Evolutionary conservation across 2,329 filamentous ascomycete genomes (phyloP).

Genomic region (Coniosporium tulheliwenetii): DNA sequence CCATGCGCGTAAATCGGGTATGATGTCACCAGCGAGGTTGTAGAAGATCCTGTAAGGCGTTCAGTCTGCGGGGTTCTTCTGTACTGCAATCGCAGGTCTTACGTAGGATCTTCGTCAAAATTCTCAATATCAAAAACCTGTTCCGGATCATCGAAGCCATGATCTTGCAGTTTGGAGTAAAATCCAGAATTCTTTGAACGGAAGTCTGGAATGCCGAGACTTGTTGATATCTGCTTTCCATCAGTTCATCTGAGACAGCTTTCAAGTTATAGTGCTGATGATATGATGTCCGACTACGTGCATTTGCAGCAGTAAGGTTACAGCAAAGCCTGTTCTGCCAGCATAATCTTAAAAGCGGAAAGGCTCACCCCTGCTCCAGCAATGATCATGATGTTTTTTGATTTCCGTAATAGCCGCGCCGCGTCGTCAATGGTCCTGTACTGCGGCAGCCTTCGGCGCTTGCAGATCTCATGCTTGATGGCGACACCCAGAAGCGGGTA

Average conservation of each 20-base stretch:
- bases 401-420: constrained; percentile 55
- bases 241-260: too few relatives aligned
- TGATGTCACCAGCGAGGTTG: constrained; percentile 75
- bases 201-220: constrained; percentile 92
- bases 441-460: constrained; percentile 60
- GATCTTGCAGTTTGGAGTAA: constrained; percentile 67
- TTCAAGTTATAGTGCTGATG: too few relatives aligned
- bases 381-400: constrained; percentile 78
- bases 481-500: constrained; percentile 60
- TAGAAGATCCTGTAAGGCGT: constrained; percentile 52
- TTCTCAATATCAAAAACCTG: constrained; percentile 87
- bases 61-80: neutral
- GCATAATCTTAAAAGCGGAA: neutral
- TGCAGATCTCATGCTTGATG: constrained; percentile 65
- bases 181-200: constrained; percentile 85
- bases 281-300: too few relatives aligned
- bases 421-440: constrained; percentile 86
- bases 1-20: constrained; percentile 64
- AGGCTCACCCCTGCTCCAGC: constrained; percentile 63
- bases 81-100: neutral
- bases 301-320: too few relatives aligned
- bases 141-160: constrained; percentile 71
- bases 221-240: constrained; percentile 59
- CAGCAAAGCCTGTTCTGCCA: too few relatives aligned
- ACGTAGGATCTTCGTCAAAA: constrained; percentile 67